Conservation (phyloP, 352 stramenopile genomes). For the Blastocystis sp. region DNA sequence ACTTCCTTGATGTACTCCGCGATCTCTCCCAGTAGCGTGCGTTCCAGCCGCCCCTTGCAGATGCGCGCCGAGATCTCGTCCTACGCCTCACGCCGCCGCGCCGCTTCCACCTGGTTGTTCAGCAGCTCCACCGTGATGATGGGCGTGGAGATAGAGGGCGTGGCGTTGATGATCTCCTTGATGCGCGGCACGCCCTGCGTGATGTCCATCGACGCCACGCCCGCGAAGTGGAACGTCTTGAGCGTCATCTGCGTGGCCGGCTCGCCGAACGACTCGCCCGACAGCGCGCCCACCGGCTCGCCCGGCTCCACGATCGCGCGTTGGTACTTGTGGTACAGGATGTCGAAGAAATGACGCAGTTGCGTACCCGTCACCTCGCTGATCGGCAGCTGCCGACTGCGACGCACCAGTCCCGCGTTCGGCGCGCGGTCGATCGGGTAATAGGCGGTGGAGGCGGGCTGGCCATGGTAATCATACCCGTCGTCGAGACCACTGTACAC, state of each 20-base stretch:
- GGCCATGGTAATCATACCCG: conserved; percentile 38
- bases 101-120: conserved; percentile 17
- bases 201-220: conserved; percentile 99
- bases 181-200: conserved; percentile 97
- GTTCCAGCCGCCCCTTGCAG: conserved; percentile 97
- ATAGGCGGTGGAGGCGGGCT: background rate
- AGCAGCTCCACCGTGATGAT: conserved; percentile 95
- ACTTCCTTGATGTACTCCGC: conserved; percentile 93
- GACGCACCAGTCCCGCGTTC: background rate
- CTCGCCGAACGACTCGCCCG: conserved; percentile 93
- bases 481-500: conserved; percentile 37
- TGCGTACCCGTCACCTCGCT: conserved; percentile 65
- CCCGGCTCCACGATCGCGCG: conserved; percentile 83
- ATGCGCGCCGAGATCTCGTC: conserved; percentile 93
- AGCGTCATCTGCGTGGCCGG: conserved; percentile 90
- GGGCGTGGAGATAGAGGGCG: conserved; percentile 90
- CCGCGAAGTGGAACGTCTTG: conserved; percentile 99
- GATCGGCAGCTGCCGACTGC: background rate
- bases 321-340: conserved; percentile 78
- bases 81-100: conserved; percentile 74
- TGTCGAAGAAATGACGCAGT: conserved; percentile 73
- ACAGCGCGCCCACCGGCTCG: conserved; percentile 92
- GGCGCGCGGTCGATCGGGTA: conserved; percentile 42
- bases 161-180: conserved; percentile 91
- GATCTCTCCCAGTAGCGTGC: conserved; percentile 93